A percentile compares a stretch with the other conserved stretches of the same genome.
These are phyloP conservation scores for Delitschia confertaspora DNA, from an alignment of 495 filamentous ascomycete species.

Conservation along the genomic window DNA sequence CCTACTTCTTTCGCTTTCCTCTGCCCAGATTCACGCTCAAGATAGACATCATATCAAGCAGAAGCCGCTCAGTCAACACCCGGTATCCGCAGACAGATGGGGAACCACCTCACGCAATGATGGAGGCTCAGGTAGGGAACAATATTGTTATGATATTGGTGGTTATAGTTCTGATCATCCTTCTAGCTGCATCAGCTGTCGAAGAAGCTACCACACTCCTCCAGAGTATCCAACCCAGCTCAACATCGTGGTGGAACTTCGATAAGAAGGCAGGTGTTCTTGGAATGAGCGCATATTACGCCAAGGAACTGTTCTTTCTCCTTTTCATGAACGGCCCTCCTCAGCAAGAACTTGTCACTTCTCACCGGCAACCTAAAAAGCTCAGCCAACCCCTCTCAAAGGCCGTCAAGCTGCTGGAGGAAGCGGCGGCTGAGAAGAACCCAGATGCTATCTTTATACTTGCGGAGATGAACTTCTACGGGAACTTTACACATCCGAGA, in stretches of 20 bases:
- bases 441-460: constrained; percentile 84
- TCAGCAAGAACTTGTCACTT: constrained; percentile 28
- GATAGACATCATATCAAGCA: constrained; percentile 13
- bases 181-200: constrained; percentile 18
- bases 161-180: too few relatives aligned
- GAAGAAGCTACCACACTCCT: constrained; percentile 32
- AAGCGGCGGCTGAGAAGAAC: constrained; percentile 65
- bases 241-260: constrained; percentile 29
- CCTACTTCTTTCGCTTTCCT: constrained; percentile 13
- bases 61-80: constrained; percentile 11
- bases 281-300: constrained; percentile 36
- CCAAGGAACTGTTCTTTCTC: constrained; percentile 38
- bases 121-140: constrained; percentile 9
- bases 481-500: constrained; percentile 81
- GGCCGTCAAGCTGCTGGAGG: constrained; percentile 66
- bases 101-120: constrained; percentile 8
- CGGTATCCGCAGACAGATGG: constrained; percentile 9
- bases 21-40: constrained; percentile 8
- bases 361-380: constrained; percentile 30
- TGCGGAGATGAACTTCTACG: constrained; percentile 93
- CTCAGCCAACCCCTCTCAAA: constrained; percentile 29
- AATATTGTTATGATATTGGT: neutral
- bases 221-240: constrained; percentile 29
- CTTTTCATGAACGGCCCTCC: constrained; percentile 40
- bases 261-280: constrained; percentile 34